These are phyloP conservation scores for Microsporum ferrugineum DNA, from an alignment of 2,329 filamentous ascomycete genomes.

Conservation along the genomic window DNA sequence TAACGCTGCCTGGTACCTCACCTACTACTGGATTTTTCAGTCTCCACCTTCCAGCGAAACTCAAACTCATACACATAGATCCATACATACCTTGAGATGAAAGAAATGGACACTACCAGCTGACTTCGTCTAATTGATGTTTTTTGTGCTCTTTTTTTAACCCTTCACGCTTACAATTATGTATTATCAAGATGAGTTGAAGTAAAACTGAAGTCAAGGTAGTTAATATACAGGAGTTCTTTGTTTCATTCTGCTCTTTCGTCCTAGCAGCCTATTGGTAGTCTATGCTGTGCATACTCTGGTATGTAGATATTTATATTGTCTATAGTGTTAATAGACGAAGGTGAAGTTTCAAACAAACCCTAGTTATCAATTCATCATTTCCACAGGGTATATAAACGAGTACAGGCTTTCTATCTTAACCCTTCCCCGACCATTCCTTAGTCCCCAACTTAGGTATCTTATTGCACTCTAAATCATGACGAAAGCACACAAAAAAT, in stretches of 20 bases:
- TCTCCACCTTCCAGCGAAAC: neutral
- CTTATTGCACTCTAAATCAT: neutral
- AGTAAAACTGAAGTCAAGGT: neutral
- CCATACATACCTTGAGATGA: neutral
- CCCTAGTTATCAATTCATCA: neutral
- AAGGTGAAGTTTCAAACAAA: neutral
- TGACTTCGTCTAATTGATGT: neutral
- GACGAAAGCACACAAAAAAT: neutral
- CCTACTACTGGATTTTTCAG: neutral
- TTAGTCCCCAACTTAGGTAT: neutral
- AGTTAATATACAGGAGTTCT: slow-evolving; percentile 4
- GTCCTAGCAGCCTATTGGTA: neutral
- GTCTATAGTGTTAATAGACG: neutral
- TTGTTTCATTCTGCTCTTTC: neutral
- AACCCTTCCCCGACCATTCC: neutral
- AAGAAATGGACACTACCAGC: neutral
- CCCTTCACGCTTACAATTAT: neutral
- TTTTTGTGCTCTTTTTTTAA: neutral
- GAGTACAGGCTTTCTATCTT: neutral
- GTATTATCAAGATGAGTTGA: slow-evolving; percentile 4
- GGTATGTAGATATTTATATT: neutral
- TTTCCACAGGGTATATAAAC: neutral
- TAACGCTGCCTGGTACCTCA: neutral
- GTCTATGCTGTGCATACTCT: neutral
- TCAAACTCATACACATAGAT: slow-evolving; percentile 2